Evolutionary conservation across 345 rosid genomes (phyloP), one percentile per base, ranked within the genome.

Genomic region (Sisymbrium irio): DNA sequence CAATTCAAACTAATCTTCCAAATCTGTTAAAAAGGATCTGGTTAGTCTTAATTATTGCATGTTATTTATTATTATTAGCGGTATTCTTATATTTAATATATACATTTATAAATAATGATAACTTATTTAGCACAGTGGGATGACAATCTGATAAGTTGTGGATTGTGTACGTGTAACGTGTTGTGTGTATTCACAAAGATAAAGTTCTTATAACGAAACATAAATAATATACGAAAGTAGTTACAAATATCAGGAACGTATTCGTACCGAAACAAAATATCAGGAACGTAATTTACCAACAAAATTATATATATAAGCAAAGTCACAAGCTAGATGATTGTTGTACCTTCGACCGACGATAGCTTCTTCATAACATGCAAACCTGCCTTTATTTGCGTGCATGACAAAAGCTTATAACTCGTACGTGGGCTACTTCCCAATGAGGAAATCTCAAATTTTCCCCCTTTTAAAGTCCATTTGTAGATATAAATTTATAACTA

Each of bases 341-440:
- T 40, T 40, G 53, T 42, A 42, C 56, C 4, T 60, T 67, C 41
- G 63, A 67, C 73, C 30, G 68, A 49, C 13, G 69, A 25, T 72
- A 62, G 40, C 30, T 30, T 56, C 27, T 53, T 65, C 6, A 9
- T 59, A 49, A 59, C 63, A 60, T 75, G 78, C 46, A 56, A 65
- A 42, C 7, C 14, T 32, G 22, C 56, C 69, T 75, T 9, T 41
- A 67, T 60, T 75, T 41, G 64, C 56, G 74, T 75, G 57, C 74
- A 7, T 60, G 63, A 60, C 74, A 60, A 73, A 60, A 67, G 37
- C 67, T 59, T 41, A 50, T 28, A 50, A 49, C 41, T 35, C 6
- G 35, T 74, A 74, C 78, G 67, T 67, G 40, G 42, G 7, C 53
- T 55, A 55, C 63, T 65, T 56, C 65, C 77, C 59, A 56, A 13